These are phyloP conservation scores for Pseudopithomyces maydicus DNA, from an alignment of 2,329 filamentous ascomycete genomes.

Conservation along the genomic window DNA sequence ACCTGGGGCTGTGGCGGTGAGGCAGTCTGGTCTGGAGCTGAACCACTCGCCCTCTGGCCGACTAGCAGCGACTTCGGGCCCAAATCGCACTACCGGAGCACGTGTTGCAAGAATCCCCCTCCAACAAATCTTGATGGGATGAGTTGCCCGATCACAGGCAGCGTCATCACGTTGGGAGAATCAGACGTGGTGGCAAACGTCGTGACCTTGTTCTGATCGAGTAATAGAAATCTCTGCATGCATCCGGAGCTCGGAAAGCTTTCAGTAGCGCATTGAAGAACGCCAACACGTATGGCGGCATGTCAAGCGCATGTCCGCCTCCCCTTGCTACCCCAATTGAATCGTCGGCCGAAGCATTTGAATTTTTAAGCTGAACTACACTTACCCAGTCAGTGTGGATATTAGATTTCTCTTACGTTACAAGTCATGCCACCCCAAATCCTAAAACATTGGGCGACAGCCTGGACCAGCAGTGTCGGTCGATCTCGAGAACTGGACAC, in stretches of 20 bases:
- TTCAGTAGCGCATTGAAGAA: constrained; percentile 21
- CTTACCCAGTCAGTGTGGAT: constrained; percentile 10
- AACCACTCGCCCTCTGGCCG: neutral
- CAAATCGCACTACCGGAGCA: neutral
- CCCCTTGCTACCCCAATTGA: neutral
- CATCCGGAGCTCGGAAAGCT: constrained; percentile 14
- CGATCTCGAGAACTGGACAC: neutral
- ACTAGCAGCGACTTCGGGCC: neutral
- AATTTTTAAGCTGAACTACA: neutral
- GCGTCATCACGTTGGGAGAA: neutral
- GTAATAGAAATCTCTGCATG: constrained; percentile 37
- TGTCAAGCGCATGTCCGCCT: neutral
- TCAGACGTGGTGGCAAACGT: neutral
- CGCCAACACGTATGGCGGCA: constrained; percentile 7
- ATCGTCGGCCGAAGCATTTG: neutral
- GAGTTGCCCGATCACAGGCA: neutral
- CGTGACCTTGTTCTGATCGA: constrained; percentile 36
- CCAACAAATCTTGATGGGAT: neutral
- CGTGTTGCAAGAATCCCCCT: neutral
- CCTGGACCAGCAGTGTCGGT: neutral
- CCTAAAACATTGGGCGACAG: neutral
- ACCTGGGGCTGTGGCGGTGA: neutral
- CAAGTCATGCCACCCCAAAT: constrained; percentile 2
- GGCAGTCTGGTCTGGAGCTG: neutral
- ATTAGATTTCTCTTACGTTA: constrained; percentile 24